A percentile compares a stretch with the other conserved stretches of the same genome.
Evolutionary conservation across 768 basidiomycete genomes (phyloP).

Genomic region (Calocybe indica): DNA sequence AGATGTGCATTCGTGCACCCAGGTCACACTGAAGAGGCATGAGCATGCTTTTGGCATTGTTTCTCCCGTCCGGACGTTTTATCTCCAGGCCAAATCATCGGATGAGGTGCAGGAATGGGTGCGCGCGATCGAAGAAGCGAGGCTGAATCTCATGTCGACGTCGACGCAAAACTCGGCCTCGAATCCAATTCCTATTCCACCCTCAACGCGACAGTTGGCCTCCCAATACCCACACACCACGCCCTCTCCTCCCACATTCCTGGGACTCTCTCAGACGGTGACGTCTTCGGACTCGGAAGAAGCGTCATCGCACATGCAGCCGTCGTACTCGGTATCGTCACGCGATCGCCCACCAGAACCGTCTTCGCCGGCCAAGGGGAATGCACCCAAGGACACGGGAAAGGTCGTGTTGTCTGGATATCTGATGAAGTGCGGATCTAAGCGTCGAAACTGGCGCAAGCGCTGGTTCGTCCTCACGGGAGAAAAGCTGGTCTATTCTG

Average conservation of each 20-base stretch:
- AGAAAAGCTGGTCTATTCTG: slow-evolving; percentile 82
- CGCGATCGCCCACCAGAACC: slow-evolving; percentile 34
- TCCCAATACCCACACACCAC: slow-evolving; percentile 29
- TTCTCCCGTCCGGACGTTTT: slow-evolving; percentile 84
- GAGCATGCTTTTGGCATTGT: slow-evolving; percentile 88
- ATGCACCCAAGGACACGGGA: slow-evolving; percentile 46
- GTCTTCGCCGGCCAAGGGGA: slow-evolving; percentile 34
- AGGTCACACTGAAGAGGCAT: slow-evolving; percentile 85
- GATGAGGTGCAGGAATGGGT: slow-evolving; percentile 85
- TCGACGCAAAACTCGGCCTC: slow-evolving; percentile 53
- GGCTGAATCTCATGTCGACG: slow-evolving; percentile 56
- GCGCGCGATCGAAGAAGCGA: slow-evolving; percentile 68
- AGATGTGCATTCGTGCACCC: slow-evolving; percentile 87
- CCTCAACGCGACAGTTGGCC: slow-evolving; percentile 19
- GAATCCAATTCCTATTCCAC: slow-evolving; percentile 49
- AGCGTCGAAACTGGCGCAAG: slow-evolving; percentile 93
- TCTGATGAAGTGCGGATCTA: slow-evolving; percentile 93
- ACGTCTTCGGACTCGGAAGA: slow-evolving; percentile 83
- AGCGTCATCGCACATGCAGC: slow-evolving; percentile 41
- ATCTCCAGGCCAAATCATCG: slow-evolving; percentile 72
- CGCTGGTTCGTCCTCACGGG: slow-evolving; percentile 94
- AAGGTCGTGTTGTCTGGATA: slow-evolving; percentile 87
- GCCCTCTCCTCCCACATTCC: slow-evolving; percentile 43
- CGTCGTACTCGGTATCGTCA: slow-evolving; percentile 37
- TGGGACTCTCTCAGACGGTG: slow-evolving; percentile 37